Conservation (phyloP, 208 protist species). For the Acanthamoeba culbertsoni region DNA sequence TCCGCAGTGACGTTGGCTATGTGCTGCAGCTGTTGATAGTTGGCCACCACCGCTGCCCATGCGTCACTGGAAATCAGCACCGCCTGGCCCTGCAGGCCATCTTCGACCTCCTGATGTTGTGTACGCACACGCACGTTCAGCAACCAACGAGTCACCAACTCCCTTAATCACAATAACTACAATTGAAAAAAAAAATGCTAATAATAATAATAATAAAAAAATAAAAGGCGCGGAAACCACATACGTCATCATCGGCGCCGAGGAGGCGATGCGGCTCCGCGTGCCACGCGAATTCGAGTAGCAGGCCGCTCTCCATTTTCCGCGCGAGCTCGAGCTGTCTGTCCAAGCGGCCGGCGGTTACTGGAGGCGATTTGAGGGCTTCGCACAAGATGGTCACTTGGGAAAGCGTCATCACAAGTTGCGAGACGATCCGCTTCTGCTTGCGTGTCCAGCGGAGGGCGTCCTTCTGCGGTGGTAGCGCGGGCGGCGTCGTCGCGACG, state of each 20-base stretch:
- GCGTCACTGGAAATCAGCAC: not conserved
- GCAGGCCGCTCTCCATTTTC: not conserved
- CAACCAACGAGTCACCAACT: no score
- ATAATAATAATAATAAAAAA: no score
- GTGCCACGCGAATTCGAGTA: conserved; percentile 3
- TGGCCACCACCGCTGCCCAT: conserved; percentile 21
- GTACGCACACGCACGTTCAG: no score
- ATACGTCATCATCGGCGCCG: not conserved
- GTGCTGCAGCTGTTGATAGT: conserved; percentile 4
- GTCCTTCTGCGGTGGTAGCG: not conserved
- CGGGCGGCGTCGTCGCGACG: not conserved
- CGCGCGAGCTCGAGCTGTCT: conserved; percentile 1
- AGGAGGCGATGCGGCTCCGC: not conserved
- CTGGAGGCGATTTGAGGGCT: not conserved
- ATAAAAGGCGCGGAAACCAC: no score
- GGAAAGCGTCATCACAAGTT: not conserved
- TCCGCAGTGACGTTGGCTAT: conserved; percentile 39
- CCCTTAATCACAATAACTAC: no score
- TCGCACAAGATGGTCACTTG: conserved; percentile 19
- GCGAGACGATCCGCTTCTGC: not conserved
- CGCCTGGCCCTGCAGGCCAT: not conserved
- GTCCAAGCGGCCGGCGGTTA: not conserved
- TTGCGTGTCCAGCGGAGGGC: conserved; percentile 2
- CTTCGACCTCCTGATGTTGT: not conserved
- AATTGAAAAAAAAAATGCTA: no score